Percentiles rank a stretch among this genome's conserved stretches.
Evolutionary conservation across 2,329 filamentous ascomycete genomes (phyloP).

Genomic region (Arthrobotrys sinensis): DNA sequence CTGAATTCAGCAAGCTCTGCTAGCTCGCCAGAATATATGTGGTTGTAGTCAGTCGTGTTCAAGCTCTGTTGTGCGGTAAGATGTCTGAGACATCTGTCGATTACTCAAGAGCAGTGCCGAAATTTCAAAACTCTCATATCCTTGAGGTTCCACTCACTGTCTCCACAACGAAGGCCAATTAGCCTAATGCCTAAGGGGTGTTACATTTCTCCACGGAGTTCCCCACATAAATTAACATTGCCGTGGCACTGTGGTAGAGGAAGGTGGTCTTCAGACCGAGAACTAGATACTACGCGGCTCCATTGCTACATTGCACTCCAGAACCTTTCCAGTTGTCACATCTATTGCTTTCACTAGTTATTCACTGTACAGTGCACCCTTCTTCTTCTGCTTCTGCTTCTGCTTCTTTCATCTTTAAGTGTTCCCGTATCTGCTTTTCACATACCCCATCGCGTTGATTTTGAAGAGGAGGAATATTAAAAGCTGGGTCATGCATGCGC

Average conservation of each 20-base stretch:
- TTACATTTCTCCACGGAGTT: constrained; percentile 48
- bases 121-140: constrained; percentile 33
- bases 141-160: constrained; percentile 44
- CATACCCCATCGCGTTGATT: constrained; percentile 28
- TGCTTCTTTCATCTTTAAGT: neutral
- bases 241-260: constrained; percentile 30
- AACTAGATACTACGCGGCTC: neutral
- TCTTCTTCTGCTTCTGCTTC: neutral
- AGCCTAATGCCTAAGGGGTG: constrained; percentile 54
- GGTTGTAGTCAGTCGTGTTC: constrained; percentile 39
- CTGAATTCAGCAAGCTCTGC: constrained; percentile 50
- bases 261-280: constrained; percentile 9
- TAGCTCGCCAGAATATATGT: constrained; percentile 59
- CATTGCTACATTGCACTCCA: constrained; percentile 10
- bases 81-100: constrained; percentile 60
- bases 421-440: constrained; percentile 16
- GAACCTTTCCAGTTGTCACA: constrained; percentile 6
- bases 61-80: constrained; percentile 45
- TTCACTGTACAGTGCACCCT: constrained; percentile 2
- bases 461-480: constrained; percentile 28
- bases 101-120: constrained; percentile 53
- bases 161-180: constrained; percentile 49
- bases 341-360: neutral
- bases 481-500: constrained; percentile 2
- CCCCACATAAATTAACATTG: constrained; percentile 34